Percentiles rank a stretch among this genome's conserved stretches.
Evolutionary conservation across 192 early-diverging fungal genomes (phyloP).

Genomic region (Mortierella claussenii): DNA sequence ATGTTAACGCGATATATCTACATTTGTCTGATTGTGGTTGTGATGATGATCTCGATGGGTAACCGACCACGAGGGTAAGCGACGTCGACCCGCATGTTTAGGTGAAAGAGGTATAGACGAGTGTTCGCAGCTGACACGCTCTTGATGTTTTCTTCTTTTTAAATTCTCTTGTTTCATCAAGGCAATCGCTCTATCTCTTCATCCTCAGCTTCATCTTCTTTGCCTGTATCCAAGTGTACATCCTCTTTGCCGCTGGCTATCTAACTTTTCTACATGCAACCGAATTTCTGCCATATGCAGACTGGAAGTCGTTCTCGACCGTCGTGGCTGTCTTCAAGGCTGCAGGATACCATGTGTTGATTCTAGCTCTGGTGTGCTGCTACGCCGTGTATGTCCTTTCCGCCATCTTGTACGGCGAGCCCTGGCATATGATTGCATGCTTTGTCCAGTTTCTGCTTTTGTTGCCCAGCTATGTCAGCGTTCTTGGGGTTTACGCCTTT

Average conservation of each 20-base stretch:
- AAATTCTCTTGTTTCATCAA: too few relatives aligned
- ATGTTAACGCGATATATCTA: constrained; percentile 43
- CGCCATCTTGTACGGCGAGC: constrained; percentile 38
- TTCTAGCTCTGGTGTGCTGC: constrained; percentile 43
- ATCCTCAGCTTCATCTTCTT: constrained; percentile 50
- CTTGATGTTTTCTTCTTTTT: too few relatives aligned
- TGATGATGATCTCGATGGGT: constrained; percentile 53
- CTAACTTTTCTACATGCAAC: constrained; percentile 42
- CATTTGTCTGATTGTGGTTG: constrained; percentile 45
- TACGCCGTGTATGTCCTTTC: constrained; percentile 39
- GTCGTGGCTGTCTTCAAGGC: constrained; percentile 46
- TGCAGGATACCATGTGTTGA: constrained; percentile 46
- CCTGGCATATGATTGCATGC: constrained; percentile 52
- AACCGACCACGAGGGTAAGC: constrained; percentile 51
- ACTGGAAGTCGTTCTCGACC: constrained; percentile 35
- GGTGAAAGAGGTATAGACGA: not conserved
- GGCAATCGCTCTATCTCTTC: constrained; percentile 42
- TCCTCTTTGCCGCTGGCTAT: constrained; percentile 47
- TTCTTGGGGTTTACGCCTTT: constrained; percentile 42
- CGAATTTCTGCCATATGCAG: constrained; percentile 39
- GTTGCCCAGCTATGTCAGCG: constrained; percentile 47
- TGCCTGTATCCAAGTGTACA: constrained; percentile 44
- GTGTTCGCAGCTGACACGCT: too few relatives aligned
- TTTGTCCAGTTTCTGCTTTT: constrained; percentile 46
- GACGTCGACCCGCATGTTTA: not conserved